A percentile compares a stretch with the other conserved stretches of the same genome.
These are phyloP conservation scores for Leishmania amazonensis DNA, from an alignment of 208 protist genomes.

Conservation along the genomic window DNA sequence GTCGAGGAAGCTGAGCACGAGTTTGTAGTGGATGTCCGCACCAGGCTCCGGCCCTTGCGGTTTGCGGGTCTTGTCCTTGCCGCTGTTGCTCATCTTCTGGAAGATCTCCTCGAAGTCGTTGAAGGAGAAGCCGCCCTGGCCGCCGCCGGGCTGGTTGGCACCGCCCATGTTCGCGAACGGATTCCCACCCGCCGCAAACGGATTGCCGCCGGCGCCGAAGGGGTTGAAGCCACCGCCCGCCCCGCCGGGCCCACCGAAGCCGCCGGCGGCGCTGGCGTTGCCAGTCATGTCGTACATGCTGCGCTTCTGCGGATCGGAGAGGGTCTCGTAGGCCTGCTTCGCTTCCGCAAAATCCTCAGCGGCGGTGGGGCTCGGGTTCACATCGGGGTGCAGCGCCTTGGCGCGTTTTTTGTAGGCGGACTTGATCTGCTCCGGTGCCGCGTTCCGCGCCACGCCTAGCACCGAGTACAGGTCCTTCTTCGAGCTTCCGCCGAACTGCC, in stretches of 20 bases:
- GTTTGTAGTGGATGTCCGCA: slow-evolving; percentile 88
- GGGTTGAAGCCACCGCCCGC: slow-evolving; percentile 48
- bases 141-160: slow-evolving; percentile 24
- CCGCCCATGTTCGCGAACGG: slow-evolving; percentile 53
- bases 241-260: slow-evolving; percentile 43
- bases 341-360: slow-evolving; percentile 89
- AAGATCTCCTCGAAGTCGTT: slow-evolving; percentile 93
- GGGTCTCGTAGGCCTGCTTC: slow-evolving; percentile 92
- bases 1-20: slow-evolving; percentile 79
- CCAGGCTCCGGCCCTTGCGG: slow-evolving; percentile 85
- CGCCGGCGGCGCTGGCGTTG: slow-evolving; percentile 67
- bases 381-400: slow-evolving; percentile 89
- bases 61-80: slow-evolving; percentile 84
- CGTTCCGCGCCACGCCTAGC: slow-evolving; percentile 78
- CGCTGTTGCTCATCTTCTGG: slow-evolving; percentile 83
- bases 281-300: slow-evolving; percentile 93
- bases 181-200: slow-evolving; percentile 55
- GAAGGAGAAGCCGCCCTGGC: slow-evolving; percentile 73
- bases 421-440: slow-evolving; percentile 86
- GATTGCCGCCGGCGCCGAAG: slow-evolving; percentile 55
- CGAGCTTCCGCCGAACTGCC: slow-evolving; percentile 30
- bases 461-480: slow-evolving; percentile 86
- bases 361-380: slow-evolving; percentile 78
- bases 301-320: slow-evolving; percentile 89
- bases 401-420: slow-evolving; percentile 84